A percentile compares a stretch with the other conserved stretches of the same genome.
These are phyloP conservation scores for Coemansia interrupta DNA, from an alignment of 192 early-diverging fungal species.

Conservation along the genomic window DNA sequence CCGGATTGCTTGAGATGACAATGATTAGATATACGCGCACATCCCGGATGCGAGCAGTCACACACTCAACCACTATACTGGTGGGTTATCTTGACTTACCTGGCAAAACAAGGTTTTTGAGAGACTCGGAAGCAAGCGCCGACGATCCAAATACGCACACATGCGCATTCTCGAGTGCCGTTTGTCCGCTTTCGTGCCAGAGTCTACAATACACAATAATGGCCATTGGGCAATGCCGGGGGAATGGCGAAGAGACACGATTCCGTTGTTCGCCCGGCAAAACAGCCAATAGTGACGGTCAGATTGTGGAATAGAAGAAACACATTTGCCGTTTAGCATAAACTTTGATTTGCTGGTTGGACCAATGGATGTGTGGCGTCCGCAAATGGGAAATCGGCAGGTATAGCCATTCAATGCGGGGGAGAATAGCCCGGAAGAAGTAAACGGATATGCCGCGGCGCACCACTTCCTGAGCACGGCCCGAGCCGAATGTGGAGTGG, in stretches of 20 bases:
- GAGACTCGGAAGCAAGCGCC: constrained; percentile 80
- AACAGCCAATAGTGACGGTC: neutral
- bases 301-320: neutral
- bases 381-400: neutral
- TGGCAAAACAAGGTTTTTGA: constrained; percentile 95
- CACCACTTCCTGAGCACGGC: too few relatives aligned
- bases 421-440: too few relatives aligned
- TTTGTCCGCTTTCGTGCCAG: constrained; percentile 91
- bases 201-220: constrained; percentile 57
- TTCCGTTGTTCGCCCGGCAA: neutral
- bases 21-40: too few relatives aligned
- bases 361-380: constrained; percentile 7
- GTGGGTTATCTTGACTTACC: constrained; percentile 54
- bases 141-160: constrained; percentile 83
- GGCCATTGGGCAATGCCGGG: neutral
- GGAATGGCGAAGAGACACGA: neutral
- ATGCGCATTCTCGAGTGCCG: constrained; percentile 75
- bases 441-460: too few relatives aligned
- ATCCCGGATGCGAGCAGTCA: too few relatives aligned
- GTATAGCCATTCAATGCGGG: too few relatives aligned
- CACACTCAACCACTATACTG: neutral
- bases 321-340: neutral
- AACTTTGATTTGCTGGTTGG: neutral
- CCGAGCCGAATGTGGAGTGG: too few relatives aligned
- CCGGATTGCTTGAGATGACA: too few relatives aligned